Base-by-base conservation (phyloP, 2,329 filamentous ascomycete species). In the Diaporthe caulivora region DNA sequence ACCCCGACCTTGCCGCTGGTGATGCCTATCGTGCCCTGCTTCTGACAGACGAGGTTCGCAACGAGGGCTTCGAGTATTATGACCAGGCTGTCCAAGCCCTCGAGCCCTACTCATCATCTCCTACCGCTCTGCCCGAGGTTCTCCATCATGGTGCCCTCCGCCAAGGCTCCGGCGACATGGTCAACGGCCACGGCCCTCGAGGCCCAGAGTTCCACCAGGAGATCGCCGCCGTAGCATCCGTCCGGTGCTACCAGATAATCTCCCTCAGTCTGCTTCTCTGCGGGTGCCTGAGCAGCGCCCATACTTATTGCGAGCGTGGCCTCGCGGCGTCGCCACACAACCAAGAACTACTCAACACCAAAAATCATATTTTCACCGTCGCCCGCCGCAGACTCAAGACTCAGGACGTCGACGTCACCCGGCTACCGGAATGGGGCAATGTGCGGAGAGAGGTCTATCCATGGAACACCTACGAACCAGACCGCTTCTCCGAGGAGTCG, bases 11-110 rank as follows among this genome's bases (percentile, higher is more conserved):
- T 51, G 95, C 95, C 7, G 92, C 93, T 15, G 94, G 95, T 44
- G 95, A 98, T 85, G 94, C 95, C 7, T 98, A 98, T 81, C 92
- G 93, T 71, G 95, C 95, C 1, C 87, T 98, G n/a, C 89, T 98
- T 5, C 86, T 99, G 60, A 89, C 93, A 21, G 96, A 98, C 80
- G 94, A 97, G 77, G 89, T 95, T 47, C 83, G 88, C 76, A 92
- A 97, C 72, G 93, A 96, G 75, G 89, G 90, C 51, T 95, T 94
- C 77, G 95, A 98, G 82, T 97, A 95, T 79, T 92, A 97, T 80
- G 91, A 95, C 21, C 85, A 89, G 77, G 92, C 92, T 11, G 77
- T 87, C 9, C 88, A 90, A 68, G 85, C 88, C 13, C 82, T 92
- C 62, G 79, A 85, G 74, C 77, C 81, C 71, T 84, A 84, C 77